Base-by-base conservation (phyloP, 2,329 filamentous ascomycete species). In the Diaporthe destruens region DNA sequence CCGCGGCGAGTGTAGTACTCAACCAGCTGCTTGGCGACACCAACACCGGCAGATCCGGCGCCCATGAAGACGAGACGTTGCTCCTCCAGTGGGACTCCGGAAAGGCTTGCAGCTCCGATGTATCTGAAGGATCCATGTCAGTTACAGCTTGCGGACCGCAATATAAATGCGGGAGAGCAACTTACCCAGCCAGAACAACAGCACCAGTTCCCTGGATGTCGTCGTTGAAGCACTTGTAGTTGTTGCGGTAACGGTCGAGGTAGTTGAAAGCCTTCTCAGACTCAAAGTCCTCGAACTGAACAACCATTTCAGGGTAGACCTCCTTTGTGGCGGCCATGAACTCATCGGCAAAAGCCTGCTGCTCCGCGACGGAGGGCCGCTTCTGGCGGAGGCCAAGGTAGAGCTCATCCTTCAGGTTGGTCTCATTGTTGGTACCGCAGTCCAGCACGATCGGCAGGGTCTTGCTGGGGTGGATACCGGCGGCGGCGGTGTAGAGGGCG, bases 271-370 rank as follows among this genome's bases (percentile, higher is more conserved):
- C 96, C 84, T 91, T 91, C 77, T 90, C 88, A 79, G 96, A 97
- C 87, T 98, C 97, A 84, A 98, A 98, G 81, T 98, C 96, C 82
- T 98, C 96, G 78, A 98, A 98, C 82, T 98, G 96, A 75, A 98
- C 94, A 57, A 92, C 83, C 90, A 88, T 92, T 18, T 88, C 84
- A 36, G 88, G 89, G 82, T 85, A 91, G 39, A 91, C 88, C 42
- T 98, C 94, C 72, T 92, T 93, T 74, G 94, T 89, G 72, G 96
- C 96, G 79, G 90, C 89, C 96, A 99, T 98, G 86, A 99, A 92
- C 87, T 98, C 96, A 80, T 98, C 96, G 86, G 98, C 90, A 84
- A 98, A 98, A 76, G 94, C 94, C 81, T 92, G 91, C 85, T 97
- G 94, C 78, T 96, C 92, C 69, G 92, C 88, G 25, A 92, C 85